Percentiles rank a stretch among this genome's conserved stretches.
Evolutionary conservation across 2,329 filamentous ascomycete species (phyloP).

Genomic region (Iodosphaeria phyllophila): DNA sequence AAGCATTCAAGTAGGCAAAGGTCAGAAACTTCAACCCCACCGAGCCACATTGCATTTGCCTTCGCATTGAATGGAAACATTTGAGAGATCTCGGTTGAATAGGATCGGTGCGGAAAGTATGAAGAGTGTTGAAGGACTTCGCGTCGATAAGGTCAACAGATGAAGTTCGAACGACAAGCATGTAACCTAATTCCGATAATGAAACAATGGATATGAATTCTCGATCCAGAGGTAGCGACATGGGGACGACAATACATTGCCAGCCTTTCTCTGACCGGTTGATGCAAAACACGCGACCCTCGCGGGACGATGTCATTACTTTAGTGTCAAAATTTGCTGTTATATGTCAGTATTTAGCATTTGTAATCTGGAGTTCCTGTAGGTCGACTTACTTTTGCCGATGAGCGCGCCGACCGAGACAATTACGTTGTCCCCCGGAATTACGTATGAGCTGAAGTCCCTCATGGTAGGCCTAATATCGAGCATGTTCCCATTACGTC

Average conservation of each 20-base stretch:
- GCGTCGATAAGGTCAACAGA: slow-evolving; percentile 45
- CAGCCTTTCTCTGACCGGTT: slow-evolving; percentile 22
- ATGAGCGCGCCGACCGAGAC: slow-evolving; percentile 27
- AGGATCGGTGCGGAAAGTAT: slow-evolving; percentile 39
- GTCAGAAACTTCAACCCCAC: slow-evolving; percentile 42
- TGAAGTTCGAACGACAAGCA: slow-evolving; percentile 37
- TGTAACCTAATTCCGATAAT: slow-evolving; percentile 35
- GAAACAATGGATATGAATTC: slow-evolving; percentile 39
- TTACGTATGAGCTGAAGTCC: slow-evolving; percentile 20
- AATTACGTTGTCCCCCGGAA: slow-evolving; percentile 31
- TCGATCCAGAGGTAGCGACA: slow-evolving; percentile 17
- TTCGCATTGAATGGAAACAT: slow-evolving; percentile 34
- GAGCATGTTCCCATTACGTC: slow-evolving; percentile 42
- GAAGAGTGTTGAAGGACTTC: slow-evolving; percentile 31
- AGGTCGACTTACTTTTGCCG: slow-evolving; percentile 21
- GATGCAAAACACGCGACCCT: slow-evolving; percentile 12
- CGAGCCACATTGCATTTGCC: slow-evolving; percentile 31
- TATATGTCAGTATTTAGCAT: not conserved
- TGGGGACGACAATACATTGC: slow-evolving; percentile 26
- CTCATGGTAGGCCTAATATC: slow-evolving; percentile 32
- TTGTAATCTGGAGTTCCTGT: too few relatives aligned
- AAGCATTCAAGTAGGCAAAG: slow-evolving; percentile 40
- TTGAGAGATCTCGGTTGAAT: slow-evolving; percentile 41
- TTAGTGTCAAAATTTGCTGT: slow-evolving; percentile 10
- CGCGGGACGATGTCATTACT: slow-evolving; percentile 14